Base-by-base conservation (phyloP, 2,329 filamentous ascomycete species). In the Aaosphaeria arxii region DNA sequence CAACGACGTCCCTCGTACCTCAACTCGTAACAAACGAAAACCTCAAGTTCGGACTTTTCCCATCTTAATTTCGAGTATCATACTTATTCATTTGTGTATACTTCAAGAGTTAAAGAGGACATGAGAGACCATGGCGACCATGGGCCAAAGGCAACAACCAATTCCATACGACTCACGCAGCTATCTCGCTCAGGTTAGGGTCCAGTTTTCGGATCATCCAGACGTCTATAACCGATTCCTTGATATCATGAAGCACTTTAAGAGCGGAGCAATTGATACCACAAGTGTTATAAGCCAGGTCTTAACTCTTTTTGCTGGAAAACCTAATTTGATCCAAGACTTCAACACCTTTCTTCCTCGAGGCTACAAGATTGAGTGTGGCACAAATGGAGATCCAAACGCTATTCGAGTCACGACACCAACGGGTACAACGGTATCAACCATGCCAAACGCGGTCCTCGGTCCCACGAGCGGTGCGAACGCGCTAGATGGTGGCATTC, bases 241-340 rank as follows among this genome's bases (percentile, higher is more conserved):
- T 40, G 94, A 99, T 61, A 99, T 99, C 43, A 99, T 99, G 94
- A 99, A 99, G 66, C 94, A 99, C 62, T 99, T 99, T 71, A 99
- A 99, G 74, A 96, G 91, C 62, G 92, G 96, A 74, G 91, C 91
- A 83, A 99, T 99, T 61, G 94, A 99, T 67, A 99, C 94, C 0
- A 94, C 94, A 0, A 94, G 94, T 1, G 94, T 99, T 3, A 99
- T 99, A 58, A 95, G 95, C 62, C 86, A 94, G 43, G 94, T 99
- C 30, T 97, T 92, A 1, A 90, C 91, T 45, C 82, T 99, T 1
- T 99, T 99, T 66, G 91, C 92, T 24, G 94, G 94, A 3, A 92
- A 99, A 62, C 94, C 94, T 3, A 94, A 89, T 65, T 80, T 95
- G 29, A 97, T 99, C 43, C 92, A 97, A 71, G 94, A 94, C 0